Evolutionary conservation across 228 moss, liverwort and hornwort genomes (phyloP), one percentile per base, ranked within the genome.

Genomic region (Sphagnum magellanicum): DNA sequence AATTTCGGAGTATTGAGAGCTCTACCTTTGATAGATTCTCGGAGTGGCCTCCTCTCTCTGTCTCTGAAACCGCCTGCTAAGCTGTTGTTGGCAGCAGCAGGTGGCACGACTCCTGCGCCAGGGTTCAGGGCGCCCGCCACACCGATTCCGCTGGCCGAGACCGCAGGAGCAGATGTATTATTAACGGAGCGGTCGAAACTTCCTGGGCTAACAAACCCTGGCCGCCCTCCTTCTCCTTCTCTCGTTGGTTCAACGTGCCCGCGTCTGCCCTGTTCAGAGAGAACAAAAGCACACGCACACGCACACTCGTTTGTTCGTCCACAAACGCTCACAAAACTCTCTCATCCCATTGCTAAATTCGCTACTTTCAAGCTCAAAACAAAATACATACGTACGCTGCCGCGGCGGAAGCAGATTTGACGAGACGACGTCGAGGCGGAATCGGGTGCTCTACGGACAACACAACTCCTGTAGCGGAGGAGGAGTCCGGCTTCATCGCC

Each of bases 1-100:
- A 0, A 62, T 62, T 8, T 6, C 0, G 32, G 47, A 16, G 17
- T 62, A 62, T 16, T 4, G 61, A 9, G 6, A 12, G 14, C 16
- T 14, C 16, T 51, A 87, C 95, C 80, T 84, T 95, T 92, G 59
- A 80, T 75, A 62, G 82, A 79, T n/a, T 87, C 79, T 52, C 92
- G 86, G 8, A 88, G 74, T 13, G 79, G 81, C 55, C 80, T 73
- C 63, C 92, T 72, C 10, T 74, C 73, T 61, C 74, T 81, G 67
- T 90, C 95, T 71, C 95, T 87, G 49, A 92, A 92, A 65, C 70
- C 67, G 62, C 73, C 88, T 70, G 81, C 73, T 32, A 55, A 55
- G 55, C 55, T 12, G 12, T 8, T 55, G 9, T 55, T 8, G 52
- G 70, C 69, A 48, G 66, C 72, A 46, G 72, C 14, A 49, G 73